These are phyloP conservation scores for Cyamopsis tetragonoloba DNA, from an alignment of 306 rosid species.

Conservation along the genomic window DNA sequence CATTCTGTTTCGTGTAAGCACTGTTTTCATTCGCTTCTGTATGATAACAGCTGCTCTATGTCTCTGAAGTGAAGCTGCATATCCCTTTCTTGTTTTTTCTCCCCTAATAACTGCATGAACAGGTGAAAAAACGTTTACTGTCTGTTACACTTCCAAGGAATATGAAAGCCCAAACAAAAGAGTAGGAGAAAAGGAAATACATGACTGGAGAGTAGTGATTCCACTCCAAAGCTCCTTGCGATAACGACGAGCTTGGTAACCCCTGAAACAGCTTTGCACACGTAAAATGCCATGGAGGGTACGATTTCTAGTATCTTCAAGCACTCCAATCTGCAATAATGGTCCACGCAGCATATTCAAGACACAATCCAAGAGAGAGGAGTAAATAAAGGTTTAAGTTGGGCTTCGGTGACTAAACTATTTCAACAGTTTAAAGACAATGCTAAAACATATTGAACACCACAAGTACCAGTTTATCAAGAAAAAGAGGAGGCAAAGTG, in stretches of 20 bases:
- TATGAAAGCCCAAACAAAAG: constrained; percentile 25
- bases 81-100: constrained; percentile 65
- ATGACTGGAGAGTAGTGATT: constrained; percentile 78
- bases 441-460: background rate
- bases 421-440: background rate
- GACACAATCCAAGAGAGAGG: background rate
- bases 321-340: constrained; percentile 80
- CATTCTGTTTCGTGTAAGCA: constrained; percentile 45
- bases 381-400: constrained; percentile 2
- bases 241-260: constrained; percentile 72
- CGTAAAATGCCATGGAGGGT: constrained; percentile 87
- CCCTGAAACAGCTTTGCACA: constrained; percentile 97
- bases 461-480: background rate
- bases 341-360: background rate
- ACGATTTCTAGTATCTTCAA: constrained; percentile 95
- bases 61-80: constrained; percentile 54
- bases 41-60: constrained; percentile 68
- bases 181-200: constrained; percentile 41
- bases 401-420: constrained; percentile 14
- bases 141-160: constrained; percentile 23
- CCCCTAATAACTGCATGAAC: constrained; percentile 74
- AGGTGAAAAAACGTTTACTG: constrained; percentile 4
- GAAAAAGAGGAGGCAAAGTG: background rate
- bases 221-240: constrained; percentile 64
- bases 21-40: constrained; percentile 64